These are phyloP conservation scores for Fusarium keratoplasticum DNA, from an alignment of 2,329 filamentous ascomycete genomes.

Conservation along the genomic window DNA sequence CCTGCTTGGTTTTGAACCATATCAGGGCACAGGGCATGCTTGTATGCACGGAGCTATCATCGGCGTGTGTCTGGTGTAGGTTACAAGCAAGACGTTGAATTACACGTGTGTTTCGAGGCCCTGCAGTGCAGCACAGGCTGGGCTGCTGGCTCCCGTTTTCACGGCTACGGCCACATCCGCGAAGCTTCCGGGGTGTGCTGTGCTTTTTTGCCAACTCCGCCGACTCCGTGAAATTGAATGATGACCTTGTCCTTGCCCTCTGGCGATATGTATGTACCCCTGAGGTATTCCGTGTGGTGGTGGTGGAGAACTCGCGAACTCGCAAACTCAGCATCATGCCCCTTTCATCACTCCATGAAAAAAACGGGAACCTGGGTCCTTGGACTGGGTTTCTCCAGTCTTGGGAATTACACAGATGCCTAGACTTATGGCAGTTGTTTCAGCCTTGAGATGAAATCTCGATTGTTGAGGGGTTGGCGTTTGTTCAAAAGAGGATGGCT, in stretches of 20 bases:
- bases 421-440: constrained; percentile 24
- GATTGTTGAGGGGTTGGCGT: constrained; percentile 24
- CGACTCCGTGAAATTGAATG: constrained; percentile 19
- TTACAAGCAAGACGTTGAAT: constrained; percentile 16
- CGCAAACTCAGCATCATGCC: not conserved
- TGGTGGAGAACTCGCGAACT: constrained; percentile 10
- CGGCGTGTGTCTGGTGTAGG: constrained; percentile 1
- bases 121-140: constrained; percentile 18
- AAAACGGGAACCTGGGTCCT: not conserved
- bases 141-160: constrained; percentile 28
- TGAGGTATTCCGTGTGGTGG: not conserved
- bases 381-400: not conserved
- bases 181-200: constrained; percentile 27
- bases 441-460: constrained; percentile 33
- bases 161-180: constrained; percentile 13
- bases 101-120: constrained; percentile 26
- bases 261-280: constrained; percentile 2
- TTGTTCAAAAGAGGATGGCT: constrained; percentile 11
- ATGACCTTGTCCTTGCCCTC: constrained; percentile 20
- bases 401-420: constrained; percentile 2
- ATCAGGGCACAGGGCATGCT: constrained; percentile 26
- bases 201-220: constrained; percentile 10
- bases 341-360: not conserved
- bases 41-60: constrained; percentile 4
- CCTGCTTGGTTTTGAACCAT: not conserved